phyloP scores from a whole-genome alignment of 2,329 filamentous ascomycete genomes.

The Ceratocystis huliohia region DNA sequence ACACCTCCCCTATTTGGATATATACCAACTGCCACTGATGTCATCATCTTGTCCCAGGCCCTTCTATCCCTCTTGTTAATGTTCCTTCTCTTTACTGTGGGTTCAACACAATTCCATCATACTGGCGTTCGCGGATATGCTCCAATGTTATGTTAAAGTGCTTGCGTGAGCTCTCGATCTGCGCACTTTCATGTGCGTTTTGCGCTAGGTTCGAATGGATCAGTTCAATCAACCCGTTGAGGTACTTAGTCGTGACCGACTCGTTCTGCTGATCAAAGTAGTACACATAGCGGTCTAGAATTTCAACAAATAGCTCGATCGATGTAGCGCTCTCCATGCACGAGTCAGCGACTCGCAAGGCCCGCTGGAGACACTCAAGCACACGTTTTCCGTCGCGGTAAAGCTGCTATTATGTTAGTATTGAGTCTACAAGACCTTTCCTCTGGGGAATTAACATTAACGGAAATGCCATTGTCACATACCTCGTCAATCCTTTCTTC shows the following conservation, averaged over 20 bases:
- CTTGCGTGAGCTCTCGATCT: conserved; percentile 76
- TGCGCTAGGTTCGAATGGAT: conserved; percentile 92
- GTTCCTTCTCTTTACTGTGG: conserved; percentile 30
- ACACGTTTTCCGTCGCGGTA: conserved; percentile 97
- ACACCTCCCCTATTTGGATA: neutral
- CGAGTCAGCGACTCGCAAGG: conserved; percentile 88
- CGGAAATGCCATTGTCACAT: conserved; percentile 29
- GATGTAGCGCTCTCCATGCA: conserved; percentile 98
- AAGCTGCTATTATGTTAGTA: conserved; percentile 42
- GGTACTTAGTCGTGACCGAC: conserved; percentile 92
- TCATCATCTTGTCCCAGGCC: neutral
- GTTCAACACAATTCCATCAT: conserved; percentile 76
- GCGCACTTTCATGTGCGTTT: conserved; percentile 67
- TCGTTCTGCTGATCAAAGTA: conserved; percentile 99
- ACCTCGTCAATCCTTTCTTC: conserved; percentile 57
- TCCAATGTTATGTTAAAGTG: conserved; percentile 93
- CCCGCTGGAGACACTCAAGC: conserved; percentile 87
- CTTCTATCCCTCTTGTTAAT: neutral
- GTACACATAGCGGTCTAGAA: conserved; percentile 95
- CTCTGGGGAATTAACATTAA: too few relatives aligned
- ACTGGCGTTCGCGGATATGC: conserved; percentile 82
- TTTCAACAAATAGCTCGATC: conserved; percentile 96
- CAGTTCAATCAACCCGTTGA: conserved; percentile 94
- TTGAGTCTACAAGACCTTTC: neutral
- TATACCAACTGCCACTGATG: conserved; percentile 3